phyloP scores from a whole-genome alignment of 2,329 filamentous ascomycete species.

The Didymella segeticola region DNA sequence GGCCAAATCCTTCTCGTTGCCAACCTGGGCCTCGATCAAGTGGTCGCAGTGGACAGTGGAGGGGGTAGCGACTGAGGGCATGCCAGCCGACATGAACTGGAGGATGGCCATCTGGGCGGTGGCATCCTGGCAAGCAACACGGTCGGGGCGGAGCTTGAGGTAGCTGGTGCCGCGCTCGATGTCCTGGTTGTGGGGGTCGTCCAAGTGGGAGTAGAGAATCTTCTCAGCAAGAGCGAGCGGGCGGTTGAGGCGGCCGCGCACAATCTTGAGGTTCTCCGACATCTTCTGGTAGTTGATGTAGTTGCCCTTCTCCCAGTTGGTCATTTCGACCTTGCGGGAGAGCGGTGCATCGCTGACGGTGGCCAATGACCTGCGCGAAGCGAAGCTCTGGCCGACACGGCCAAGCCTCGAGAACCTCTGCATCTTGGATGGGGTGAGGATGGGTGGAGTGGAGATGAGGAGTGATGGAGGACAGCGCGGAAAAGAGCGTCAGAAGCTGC shows the following conservation, averaged over 20 bases:
- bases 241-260: constrained; percentile 86
- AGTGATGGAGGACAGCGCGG: constrained; percentile 39
- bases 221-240: constrained; percentile 97
- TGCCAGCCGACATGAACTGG: constrained; percentile 99
- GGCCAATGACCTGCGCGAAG: constrained; percentile 72
- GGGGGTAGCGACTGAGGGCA: constrained; percentile 93
- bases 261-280: constrained; percentile 94
- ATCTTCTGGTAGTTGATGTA: constrained; percentile 99
- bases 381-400: constrained; percentile 69
- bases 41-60: constrained; percentile 98
- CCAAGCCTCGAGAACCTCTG: constrained; percentile 75
- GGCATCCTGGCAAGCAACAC: constrained; percentile 98
- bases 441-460: constrained; percentile 49
- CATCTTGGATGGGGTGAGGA: constrained; percentile 60
- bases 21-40: constrained; percentile 96
- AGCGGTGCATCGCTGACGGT: constrained; percentile 86
- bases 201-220: constrained; percentile 97
- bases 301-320: constrained; percentile 93
- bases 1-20: constrained; percentile 90
- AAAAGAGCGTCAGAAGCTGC: constrained; percentile 48
- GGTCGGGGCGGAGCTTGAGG: constrained; percentile 94
- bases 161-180: constrained; percentile 96
- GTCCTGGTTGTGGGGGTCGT: constrained; percentile 94
- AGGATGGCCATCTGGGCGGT: constrained; percentile 99
- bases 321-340: constrained; percentile 96